Percentiles rank a stretch among this genome's conserved stretches.
Evolutionary conservation across 805 yeast genomes (phyloP).

Genomic region (Lachancea dasiensis): DNA sequence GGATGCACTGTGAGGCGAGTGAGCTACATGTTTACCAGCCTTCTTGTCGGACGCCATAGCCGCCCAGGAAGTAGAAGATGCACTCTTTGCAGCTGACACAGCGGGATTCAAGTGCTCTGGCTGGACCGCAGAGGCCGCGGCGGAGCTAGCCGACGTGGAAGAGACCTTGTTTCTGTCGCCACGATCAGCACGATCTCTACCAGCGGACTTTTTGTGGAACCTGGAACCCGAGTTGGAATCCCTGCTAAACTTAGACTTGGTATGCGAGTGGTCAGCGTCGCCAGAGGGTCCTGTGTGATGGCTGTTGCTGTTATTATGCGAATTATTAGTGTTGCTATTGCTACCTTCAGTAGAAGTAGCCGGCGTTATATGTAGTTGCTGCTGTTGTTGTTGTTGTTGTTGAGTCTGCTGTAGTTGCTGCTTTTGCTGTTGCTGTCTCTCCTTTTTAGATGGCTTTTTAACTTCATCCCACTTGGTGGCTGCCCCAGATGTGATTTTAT

Average conservation of each 20-base stretch:
- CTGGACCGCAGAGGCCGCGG: conserved; percentile 17
- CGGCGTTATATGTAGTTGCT: conserved; percentile 15
- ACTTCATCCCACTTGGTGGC: conserved; percentile 94
- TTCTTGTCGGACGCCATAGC: conserved; percentile 27
- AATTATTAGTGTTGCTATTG: conserved; percentile 6
- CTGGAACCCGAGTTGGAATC: conserved; percentile 3
- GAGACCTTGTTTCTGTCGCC: conserved; percentile 6
- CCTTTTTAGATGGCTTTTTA: conserved; percentile 56
- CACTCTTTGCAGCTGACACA: conserved; percentile 21
- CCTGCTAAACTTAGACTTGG: conserved; percentile 9
- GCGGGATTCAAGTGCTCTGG: conserved; percentile 25
- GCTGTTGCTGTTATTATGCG: conserved; percentile 9
- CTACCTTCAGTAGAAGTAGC: conserved; percentile 5
- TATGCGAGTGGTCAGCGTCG: conserved; percentile 6
- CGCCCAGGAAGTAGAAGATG: conserved; percentile 36
- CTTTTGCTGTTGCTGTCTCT: conserved; percentile 30
- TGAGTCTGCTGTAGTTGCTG: conserved; percentile 18
- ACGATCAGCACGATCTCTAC: conserved; percentile 2
- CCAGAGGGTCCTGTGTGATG: conserved; percentile 5
- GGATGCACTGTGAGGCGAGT: conserved; percentile 11
- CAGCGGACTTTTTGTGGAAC: conserved; percentile 7
- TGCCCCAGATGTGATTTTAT: conserved; percentile 83
- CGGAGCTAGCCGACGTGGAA: conserved; percentile 14
- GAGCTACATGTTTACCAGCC: conserved; percentile 16
- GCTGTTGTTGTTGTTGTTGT: conserved; percentile 17